These are phyloP conservation scores for Fusarium oligoseptatum DNA, from an alignment of 2,329 filamentous ascomycete genomes.

Conservation along the genomic window DNA sequence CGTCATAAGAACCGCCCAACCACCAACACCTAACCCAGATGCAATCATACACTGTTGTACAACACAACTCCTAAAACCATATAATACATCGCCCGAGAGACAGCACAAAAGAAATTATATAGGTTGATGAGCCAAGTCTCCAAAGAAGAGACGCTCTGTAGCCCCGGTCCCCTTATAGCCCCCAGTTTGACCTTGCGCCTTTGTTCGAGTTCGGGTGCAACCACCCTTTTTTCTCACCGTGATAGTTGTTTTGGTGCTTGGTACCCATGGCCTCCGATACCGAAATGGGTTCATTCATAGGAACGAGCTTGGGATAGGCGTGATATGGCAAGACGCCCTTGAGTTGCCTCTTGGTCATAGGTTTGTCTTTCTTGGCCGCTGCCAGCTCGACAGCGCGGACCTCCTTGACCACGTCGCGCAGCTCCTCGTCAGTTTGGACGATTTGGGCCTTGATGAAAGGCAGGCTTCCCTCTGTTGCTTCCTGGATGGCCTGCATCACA, in stretches of 20 bases:
- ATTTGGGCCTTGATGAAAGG: slow-evolving; percentile 89
- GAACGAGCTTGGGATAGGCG: slow-evolving; percentile 50
- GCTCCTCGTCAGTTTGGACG: slow-evolving; percentile 77
- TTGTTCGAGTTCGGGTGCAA: slow-evolving; percentile 43
- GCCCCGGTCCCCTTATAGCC: slow-evolving; percentile 33
- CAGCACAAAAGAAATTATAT: slow-evolving; percentile 28
- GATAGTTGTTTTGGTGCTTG: slow-evolving; percentile 36
- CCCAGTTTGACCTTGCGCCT: slow-evolving; percentile 42
- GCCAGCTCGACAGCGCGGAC: slow-evolving; percentile 56
- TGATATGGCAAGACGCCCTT: slow-evolving; percentile 54
- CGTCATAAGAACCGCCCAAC: slow-evolving; percentile 16
- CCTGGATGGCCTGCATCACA: slow-evolving; percentile 81
- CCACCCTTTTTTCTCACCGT: slow-evolving; percentile 44
- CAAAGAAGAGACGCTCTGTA: neutral
- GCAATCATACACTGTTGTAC: slow-evolving; percentile 34
- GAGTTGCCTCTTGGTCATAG: slow-evolving; percentile 43
- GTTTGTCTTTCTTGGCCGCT: slow-evolving; percentile 40
- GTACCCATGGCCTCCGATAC: slow-evolving; percentile 52
- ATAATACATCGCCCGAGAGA: slow-evolving; percentile 17
- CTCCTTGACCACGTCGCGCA: slow-evolving; percentile 78
- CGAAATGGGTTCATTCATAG: slow-evolving; percentile 53
- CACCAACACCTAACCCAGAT: slow-evolving; percentile 32
- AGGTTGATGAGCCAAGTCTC: neutral
- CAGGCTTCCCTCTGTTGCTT: slow-evolving; percentile 60
- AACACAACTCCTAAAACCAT: slow-evolving; percentile 7